These are phyloP conservation scores for Lignosus rhinocerotis DNA, from an alignment of 1,284 basidiomycete species.

Conservation along the genomic window DNA sequence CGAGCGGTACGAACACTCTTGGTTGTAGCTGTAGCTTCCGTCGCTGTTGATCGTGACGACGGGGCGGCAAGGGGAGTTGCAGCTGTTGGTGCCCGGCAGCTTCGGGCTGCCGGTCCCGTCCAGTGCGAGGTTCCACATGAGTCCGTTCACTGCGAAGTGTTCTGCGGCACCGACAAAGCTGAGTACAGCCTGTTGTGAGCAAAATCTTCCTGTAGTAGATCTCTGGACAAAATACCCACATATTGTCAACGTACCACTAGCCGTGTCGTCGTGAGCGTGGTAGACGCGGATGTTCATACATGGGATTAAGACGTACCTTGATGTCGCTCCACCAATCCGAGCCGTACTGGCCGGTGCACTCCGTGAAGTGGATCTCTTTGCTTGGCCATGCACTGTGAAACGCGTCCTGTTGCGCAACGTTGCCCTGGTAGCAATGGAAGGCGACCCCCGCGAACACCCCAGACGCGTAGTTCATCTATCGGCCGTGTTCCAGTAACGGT, in stretches of 20 bases:
- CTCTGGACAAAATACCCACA: slow-evolving; percentile 38
- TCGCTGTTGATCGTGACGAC: slow-evolving; percentile 65
- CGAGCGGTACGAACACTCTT: slow-evolving; percentile 56
- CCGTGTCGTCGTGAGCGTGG: slow-evolving; percentile 2
- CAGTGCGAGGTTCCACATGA: slow-evolving; percentile 78
- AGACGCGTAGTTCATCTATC: slow-evolving; percentile 46
- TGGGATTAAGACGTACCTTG: slow-evolving; percentile 46
- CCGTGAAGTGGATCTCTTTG: slow-evolving; percentile 53
- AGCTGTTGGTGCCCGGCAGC: slow-evolving; percentile 64
- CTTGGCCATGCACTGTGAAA: slow-evolving; percentile 45
- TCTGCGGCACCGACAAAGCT: slow-evolving; percentile 46
- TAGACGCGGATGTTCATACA: too few relatives aligned
- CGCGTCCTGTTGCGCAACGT: slow-evolving; percentile 38
- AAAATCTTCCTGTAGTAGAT: not conserved
- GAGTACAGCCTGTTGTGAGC: not conserved
- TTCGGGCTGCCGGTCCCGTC: slow-evolving; percentile 62
- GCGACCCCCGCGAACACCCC: slow-evolving; percentile 46
- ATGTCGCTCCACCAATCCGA: slow-evolving; percentile 79
- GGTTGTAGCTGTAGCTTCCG: slow-evolving; percentile 63
- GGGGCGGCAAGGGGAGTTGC: slow-evolving; percentile 61
- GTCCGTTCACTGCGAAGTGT: slow-evolving; percentile 48
- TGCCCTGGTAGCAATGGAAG: slow-evolving; percentile 51
- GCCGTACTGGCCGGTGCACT: slow-evolving; percentile 46
- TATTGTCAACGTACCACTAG: slow-evolving; percentile 75
- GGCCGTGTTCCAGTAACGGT: not conserved